phyloP scores from a whole-genome alignment of 305 asterid genomes.

The Fraxinus ornus region DNA sequence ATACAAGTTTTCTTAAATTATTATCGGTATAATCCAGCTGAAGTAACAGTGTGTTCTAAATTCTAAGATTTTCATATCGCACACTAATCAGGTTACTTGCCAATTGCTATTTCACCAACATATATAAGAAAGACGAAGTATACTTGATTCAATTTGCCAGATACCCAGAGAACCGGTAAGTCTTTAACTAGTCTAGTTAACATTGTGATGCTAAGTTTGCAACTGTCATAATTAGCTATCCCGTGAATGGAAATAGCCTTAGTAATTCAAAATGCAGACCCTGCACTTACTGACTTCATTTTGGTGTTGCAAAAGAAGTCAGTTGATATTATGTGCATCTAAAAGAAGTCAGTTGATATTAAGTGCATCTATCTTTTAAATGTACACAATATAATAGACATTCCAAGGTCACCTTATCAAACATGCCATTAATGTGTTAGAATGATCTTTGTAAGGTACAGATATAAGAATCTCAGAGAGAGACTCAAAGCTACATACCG shows the following conservation, averaged over 20 bases:
- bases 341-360: no score
- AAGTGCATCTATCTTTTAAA: neutral
- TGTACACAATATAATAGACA: neutral
- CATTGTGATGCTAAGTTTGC: no score
- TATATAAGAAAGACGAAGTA: neutral
- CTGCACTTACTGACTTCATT: no score
- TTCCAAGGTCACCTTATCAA: neutral
- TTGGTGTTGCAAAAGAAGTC: no score
- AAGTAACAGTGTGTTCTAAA: neutral
- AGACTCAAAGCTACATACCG: conserved; percentile 38
- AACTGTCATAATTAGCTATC: neutral
- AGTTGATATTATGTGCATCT: no score
- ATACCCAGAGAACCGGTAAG: neutral
- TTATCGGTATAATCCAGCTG: neutral
- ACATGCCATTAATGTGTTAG: neutral
- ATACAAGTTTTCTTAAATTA: neutral
- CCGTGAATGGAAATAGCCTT: neutral
- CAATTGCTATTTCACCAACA: neutral
- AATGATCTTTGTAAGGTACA: neutral
- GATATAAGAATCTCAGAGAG: neutral
- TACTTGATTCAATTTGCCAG: neutral
- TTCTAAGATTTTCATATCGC: neutral
- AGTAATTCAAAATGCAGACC: neutral
- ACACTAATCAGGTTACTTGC: neutral
- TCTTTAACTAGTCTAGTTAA: neutral